Evolutionary conservation across 164 flowering plant species (phyloP), one percentile per base, ranked within the genome.

Genomic region (Dillenia suffruticosa): DNA sequence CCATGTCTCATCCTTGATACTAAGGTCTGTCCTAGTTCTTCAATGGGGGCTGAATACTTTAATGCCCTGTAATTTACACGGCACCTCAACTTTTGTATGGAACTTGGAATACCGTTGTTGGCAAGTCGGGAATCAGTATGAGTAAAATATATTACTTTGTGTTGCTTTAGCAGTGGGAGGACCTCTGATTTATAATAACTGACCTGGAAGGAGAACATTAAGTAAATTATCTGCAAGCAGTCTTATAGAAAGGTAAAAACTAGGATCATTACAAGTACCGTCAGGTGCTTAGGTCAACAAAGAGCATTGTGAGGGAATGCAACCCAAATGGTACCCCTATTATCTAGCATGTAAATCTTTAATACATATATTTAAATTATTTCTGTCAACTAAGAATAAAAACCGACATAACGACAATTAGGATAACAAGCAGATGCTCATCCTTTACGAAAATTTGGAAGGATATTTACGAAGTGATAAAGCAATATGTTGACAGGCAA

Each of bases 61-160:
- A 95, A 54, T 55, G 99, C 97, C 73, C 56, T 79, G 68, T 88
- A 95, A 72, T 92, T 92, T 7, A 78, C 99, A 53, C 88, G 96
- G 64, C 99, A 95, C 73, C 99, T 82, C 68, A 95, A 72, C 81
- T 84, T 95, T 60, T 95, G 99, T 60, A 90, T 83, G 48, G 89
- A 81, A 70, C n/a, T 68, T 3, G 90, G 81, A 17, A 95, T 58
- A 19, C 72, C 90, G 70, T 92, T 95, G 81, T 92, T 95, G 56
- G 99, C 90, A 61, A 95, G 79, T 58, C 99, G 83, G 53, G 99
- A 92, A 78, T 95, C 98, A 32, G 96, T 80, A 63, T 95, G 99
- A 61, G 98, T 95, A 64, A 95, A 90, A 71, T 88, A 90, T 45
- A 95, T 64, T 53, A 95, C 95, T 77, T 83, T 87, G 73, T 95